Percentiles rank a stretch among this genome's conserved stretches.
Evolutionary conservation across 257 asterid genomes (phyloP).

Genomic region (Cinchona pubescens): DNA sequence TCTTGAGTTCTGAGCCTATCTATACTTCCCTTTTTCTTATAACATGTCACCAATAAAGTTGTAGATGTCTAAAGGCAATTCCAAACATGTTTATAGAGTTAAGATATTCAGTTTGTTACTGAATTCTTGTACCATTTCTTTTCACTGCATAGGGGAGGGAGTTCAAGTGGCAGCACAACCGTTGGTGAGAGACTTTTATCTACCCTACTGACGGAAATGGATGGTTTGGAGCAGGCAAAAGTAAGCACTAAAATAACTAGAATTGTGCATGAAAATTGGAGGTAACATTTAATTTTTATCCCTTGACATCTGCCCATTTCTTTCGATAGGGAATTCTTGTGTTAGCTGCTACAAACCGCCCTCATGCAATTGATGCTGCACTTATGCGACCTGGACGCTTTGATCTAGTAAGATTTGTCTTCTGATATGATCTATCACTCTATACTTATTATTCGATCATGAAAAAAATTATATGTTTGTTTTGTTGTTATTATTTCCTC

Average conservation of each 20-base stretch:
- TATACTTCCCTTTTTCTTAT: background rate
- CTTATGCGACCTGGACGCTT: constrained; percentile 98
- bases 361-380: constrained; percentile 85
- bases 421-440: background rate
- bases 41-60: background rate
- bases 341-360: constrained; percentile 95
- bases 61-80: background rate
- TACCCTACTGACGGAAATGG: constrained; percentile 95
- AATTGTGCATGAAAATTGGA: constrained; percentile 6
- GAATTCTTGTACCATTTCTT: constrained; percentile 6
- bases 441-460: background rate
- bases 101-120: background rate
- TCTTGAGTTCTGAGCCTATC: background rate
- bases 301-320: constrained; percentile 1
- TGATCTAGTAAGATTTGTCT: constrained; percentile 56
- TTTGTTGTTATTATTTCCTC: too few species aligned
- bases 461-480: background rate
- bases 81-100: background rate
- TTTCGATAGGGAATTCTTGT: constrained; percentile 82
- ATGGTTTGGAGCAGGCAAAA: constrained; percentile 89
- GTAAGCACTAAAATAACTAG: constrained; percentile 34
- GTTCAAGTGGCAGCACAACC: constrained; percentile 61
- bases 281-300: constrained; percentile 5
- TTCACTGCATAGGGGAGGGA: constrained; percentile 69
- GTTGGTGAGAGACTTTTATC: constrained; percentile 89